Base-by-base conservation (phyloP, 805 yeast species). In the Blastobotrys robertii region DNA sequence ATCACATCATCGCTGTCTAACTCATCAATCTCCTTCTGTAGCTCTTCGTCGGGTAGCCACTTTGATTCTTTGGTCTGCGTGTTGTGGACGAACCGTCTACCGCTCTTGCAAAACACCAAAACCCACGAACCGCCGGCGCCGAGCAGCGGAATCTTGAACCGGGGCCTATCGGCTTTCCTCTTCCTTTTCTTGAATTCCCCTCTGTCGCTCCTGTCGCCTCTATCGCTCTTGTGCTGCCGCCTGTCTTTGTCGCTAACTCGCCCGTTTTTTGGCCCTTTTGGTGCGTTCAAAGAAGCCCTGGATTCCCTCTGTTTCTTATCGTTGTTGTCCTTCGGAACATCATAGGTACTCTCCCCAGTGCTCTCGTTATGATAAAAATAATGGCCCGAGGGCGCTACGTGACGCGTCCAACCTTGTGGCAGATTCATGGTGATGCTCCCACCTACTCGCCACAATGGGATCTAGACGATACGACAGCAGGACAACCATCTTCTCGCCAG, bases 391-490 rank as follows among this genome's bases (percentile, higher is more conserved):
- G 71, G 71, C 4, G 70, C 67, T 8, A 45, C 47, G 44, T 62
- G 68, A 37, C 55, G 60, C 14, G 58, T 59, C 72, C 72, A 68
- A 9, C 61, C 51, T 11, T 53, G 54, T 3, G 65, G 60, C 30
- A 59, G 44, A 16, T 12, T 29, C 12, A 11, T 15, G 36, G 19
- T 30, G 34, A 40, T 39, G 14, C 25, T 14, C 14, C 28, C n/a
- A 16, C 10, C 34, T 29, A 22, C 30, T 11, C 31, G 16, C 14
- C 44, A 51, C 31, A 41, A 74, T 74, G 79, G 79, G 79, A 12
- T 85, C 96, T 54, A 83, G 97, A 82, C 81, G 99, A 76, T 92
- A 92, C 86, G 99, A 92, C 68, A 83, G 95, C 49, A 79, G 99
- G 74, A 92, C 99, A 41, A 92, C 98, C 3, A 94, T 92, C 58